Base-by-base conservation (phyloP, 495 filamentous ascomycete genomes). In the Neurospora discreta region DNA sequence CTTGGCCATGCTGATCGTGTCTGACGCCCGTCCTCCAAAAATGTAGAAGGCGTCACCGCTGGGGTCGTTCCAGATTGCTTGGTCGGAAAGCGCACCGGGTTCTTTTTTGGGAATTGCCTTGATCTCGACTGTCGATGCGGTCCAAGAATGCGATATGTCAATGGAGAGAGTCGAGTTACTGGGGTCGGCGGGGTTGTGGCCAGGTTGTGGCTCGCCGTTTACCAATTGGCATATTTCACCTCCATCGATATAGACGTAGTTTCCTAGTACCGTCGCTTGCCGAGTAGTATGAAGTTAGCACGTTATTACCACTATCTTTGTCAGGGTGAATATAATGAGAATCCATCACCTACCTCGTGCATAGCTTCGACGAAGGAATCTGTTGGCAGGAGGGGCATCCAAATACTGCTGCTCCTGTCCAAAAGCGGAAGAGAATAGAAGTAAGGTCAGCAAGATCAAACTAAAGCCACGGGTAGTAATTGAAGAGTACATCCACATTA, bases 91-190 rank as follows among this genome's bases (percentile, higher is more conserved):
- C 73, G 68, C 5, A 68, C 75, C 43, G 69, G 71, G 76, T 42
- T 36, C 68, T 0, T 58, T 15, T 69, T 58, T 26, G n/a, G 72
- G 30, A 15, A 81, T 80, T 9, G 71, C 71, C 11, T 70, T 74
- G 23, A 83, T 43, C 33, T 69, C 26, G 38, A 79, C 80, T 0
- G 73, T 77, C 15, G 72, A 68, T 38, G 78, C 73, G 36, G 73
- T 78, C 81, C 82, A 83, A 9, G 81, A 79, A 39, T 77, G 74
- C 20, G 77, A 79, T 3, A 82, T 71, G 73, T 78, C 77, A 26
- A 83, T 73, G 39, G 81, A 73, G 15, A 73, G 71, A 3, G 71
- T 73, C 23, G 71, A 42, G 36, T 72, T 72, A 1, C n/a, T 39
- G 18, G 71, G 41, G 7, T 46, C 40, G 15, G 39, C 39, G 42